Evolutionary conservation across 495 filamentous ascomycete genomes (phyloP).

Genomic region (Darksidea phi): DNA sequence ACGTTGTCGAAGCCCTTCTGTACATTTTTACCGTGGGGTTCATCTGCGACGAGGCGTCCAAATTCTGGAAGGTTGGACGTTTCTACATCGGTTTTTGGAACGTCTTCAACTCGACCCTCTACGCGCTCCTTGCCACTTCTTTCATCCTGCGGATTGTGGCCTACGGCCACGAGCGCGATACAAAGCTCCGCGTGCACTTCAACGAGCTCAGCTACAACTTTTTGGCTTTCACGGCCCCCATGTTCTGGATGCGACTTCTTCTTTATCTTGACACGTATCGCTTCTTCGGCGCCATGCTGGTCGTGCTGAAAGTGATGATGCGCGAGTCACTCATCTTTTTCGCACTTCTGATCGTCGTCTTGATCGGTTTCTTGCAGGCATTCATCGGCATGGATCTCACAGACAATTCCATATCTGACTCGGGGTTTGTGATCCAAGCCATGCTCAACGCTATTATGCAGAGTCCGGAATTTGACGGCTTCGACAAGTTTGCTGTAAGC

Average conservation of each 20-base stretch:
- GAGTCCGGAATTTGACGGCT: slow-evolving; percentile 84
- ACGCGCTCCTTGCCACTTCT: slow-evolving; percentile 70
- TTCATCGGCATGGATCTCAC: slow-evolving; percentile 92
- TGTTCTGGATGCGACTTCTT: slow-evolving; percentile 95
- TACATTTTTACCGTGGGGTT: slow-evolving; percentile 94
- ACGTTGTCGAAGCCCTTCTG: slow-evolving; percentile 78
- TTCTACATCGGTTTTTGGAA: slow-evolving; percentile 95
- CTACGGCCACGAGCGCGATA: slow-evolving; percentile 58
- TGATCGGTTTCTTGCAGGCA: slow-evolving; percentile 88
- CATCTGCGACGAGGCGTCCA: slow-evolving; percentile 78
- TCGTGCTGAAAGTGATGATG: slow-evolving; percentile 98
- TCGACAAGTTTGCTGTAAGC: slow-evolving; percentile 64
- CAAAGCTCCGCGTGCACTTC: slow-evolving; percentile 56
- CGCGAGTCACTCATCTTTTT: slow-evolving; percentile 98
- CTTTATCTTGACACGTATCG: slow-evolving; percentile 88
- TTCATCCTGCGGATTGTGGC: slow-evolving; percentile 77
- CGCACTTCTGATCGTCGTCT: slow-evolving; percentile 79
- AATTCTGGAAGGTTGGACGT: slow-evolving; percentile 88
- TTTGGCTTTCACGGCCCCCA: slow-evolving; percentile 81
- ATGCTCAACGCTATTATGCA: slow-evolving; percentile 92
- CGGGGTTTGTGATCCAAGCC: slow-evolving; percentile 73
- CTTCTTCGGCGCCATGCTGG: slow-evolving; percentile 97
- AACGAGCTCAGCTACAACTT: slow-evolving; percentile 91
- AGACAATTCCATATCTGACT: slow-evolving; percentile 62
- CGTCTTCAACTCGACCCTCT: slow-evolving; percentile 83